Conservation (phyloP, 495 filamentous ascomycete genomes). For the Physcia stellaris region DNA sequence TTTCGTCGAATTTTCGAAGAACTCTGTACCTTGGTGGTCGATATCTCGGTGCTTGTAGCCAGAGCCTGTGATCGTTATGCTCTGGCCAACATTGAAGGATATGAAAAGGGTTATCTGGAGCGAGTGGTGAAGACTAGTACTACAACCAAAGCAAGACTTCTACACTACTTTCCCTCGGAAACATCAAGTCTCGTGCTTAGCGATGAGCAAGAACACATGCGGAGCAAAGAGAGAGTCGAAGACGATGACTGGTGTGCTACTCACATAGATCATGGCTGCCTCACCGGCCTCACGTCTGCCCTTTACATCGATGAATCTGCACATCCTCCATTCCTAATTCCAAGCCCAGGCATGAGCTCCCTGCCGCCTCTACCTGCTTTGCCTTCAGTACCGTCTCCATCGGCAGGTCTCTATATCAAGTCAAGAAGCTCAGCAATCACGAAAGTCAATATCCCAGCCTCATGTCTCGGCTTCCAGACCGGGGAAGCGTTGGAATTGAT, state of each 20-base stretch:
- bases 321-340: conserved; percentile 26
- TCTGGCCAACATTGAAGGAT: conserved; percentile 56
- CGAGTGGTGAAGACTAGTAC: conserved; percentile 70
- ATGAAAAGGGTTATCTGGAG: conserved; percentile 68
- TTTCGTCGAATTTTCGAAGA: conserved; percentile 61
- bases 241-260: conserved; percentile 95
- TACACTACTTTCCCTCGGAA: conserved; percentile 80
- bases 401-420: conserved; percentile 82
- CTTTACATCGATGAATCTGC: conserved; percentile 83
- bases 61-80: conserved; percentile 79
- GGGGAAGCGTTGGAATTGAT: conserved; percentile 85
- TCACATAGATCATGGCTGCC: conserved; percentile 64
- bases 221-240: conserved; percentile 24
- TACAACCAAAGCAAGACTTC: conserved; percentile 79
- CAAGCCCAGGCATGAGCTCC: conserved; percentile 15
- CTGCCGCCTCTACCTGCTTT: conserved; percentile 54
- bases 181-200: conserved; percentile 5
- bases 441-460: conserved; percentile 78
- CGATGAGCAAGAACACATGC: conserved; percentile 4
- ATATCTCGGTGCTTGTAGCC: conserved; percentile 77
- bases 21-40: conserved; percentile 74
- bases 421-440: conserved; percentile 63
- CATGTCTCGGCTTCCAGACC: conserved; percentile 92
- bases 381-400: conserved; percentile 57
- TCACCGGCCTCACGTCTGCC: conserved; percentile 85